Base-by-base conservation (phyloP, 768 basidiomycete genomes). In the Megacollybia marginata region DNA sequence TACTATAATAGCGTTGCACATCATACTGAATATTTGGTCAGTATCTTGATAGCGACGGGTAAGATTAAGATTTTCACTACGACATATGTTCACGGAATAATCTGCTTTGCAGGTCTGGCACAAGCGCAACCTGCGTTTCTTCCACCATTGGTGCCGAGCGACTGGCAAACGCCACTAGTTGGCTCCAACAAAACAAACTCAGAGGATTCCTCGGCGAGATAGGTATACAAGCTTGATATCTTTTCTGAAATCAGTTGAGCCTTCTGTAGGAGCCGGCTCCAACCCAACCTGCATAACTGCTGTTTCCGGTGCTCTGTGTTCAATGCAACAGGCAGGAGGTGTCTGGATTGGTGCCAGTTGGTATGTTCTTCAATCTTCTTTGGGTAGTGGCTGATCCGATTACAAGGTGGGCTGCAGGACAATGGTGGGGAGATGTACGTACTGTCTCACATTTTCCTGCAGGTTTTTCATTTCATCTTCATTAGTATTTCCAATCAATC, bases 191-290 rank as follows among this genome's bases (percentile, higher is more conserved):
- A 43, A 74, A 78, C 66, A 75, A 75, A 60, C 58, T 80, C 56
- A 82, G 80, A 66, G 82, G 80, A 36, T 78, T 82, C 71, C 67
- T 83, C 38, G 81, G 82, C 36, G 82, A 83, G 58, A 74, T 82
- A 35, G 80, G 81, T 49, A 75, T 49, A 36, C 53, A 36, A 52
- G 44, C 15, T 60, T 54, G 43, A 57, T 77, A 47, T 55, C 62
- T 10, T 79, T 80, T 35, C 65, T 82, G 16, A 66, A 73, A 66
- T 80, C 80, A 35, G 77, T 82, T 71, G 67, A 82, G 42, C 80
- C 80, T 40, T 80, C 82, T 58, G 73, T 82, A 36, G 80, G 80
- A 48, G 72, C 75, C 42, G 80, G 73, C 0, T 72, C 66, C 38
- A 75, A 75, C 50, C 40, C 52, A 36, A 53, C 46, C 19, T 60